phyloP scores from a whole-genome alignment of 1,139 yeast genomes.

The Magnusiomyces paraingens region DNA sequence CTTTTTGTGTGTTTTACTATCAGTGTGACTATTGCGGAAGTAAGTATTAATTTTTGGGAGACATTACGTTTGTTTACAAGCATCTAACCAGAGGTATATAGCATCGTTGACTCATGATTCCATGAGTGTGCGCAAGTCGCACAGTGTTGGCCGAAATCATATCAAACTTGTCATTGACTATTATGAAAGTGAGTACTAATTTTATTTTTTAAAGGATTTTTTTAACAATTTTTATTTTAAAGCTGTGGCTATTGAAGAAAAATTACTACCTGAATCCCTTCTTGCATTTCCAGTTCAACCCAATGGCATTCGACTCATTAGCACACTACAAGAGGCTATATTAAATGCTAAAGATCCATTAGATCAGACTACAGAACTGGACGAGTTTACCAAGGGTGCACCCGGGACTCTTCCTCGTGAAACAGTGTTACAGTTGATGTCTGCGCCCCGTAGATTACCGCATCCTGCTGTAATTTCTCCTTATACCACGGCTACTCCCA shows the following conservation, averaged over 20 bases:
- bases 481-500: not conserved
- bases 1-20: conserved; percentile 32
- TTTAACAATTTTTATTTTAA: conserved; percentile 9
- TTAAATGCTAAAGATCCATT: conserved; percentile 12
- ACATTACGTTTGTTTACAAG: conserved; percentile 29
- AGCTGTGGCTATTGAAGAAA: conserved; percentile 26
- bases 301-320: conserved; percentile 13
- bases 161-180: conserved; percentile 68
- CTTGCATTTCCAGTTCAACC: conserved; percentile 11
- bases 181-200: conserved; percentile 44
- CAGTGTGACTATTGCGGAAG: conserved; percentile 84
- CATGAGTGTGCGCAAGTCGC: conserved; percentile 78
- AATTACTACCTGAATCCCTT: conserved; percentile 23
- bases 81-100: not conserved
- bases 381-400: conserved; percentile 15
- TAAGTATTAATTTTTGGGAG: conserved; percentile 19
- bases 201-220: not conserved
- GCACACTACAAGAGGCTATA: conserved; percentile 8
- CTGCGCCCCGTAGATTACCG: not conserved
- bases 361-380: conserved; percentile 21
- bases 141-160: conserved; percentile 75
- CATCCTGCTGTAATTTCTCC: not conserved
- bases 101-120: conserved; percentile 75
- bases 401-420: conserved; percentile 21
- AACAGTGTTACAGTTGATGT: not conserved